Evolutionary conservation across 2,329 filamentous ascomycete species (phyloP).

Genomic region (Ustulina deusta): DNA sequence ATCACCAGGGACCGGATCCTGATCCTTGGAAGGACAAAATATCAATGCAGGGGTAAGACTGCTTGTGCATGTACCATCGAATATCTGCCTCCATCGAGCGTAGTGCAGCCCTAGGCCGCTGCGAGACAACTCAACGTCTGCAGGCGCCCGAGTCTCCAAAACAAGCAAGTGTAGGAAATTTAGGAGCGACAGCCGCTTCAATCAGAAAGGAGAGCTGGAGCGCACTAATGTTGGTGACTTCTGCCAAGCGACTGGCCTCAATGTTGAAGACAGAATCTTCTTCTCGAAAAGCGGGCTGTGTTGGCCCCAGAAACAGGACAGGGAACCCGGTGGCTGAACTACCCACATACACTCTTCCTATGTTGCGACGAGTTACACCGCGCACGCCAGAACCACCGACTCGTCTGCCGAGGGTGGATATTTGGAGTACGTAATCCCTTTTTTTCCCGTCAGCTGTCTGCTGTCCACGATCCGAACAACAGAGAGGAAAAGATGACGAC

Average conservation of each 20-base stretch:
- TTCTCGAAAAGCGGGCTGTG: conserved; percentile 3
- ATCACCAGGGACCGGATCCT: conserved; percentile 21
- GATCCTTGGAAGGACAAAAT: conserved; percentile 19
- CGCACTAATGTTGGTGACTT: conserved; percentile 26
- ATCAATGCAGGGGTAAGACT: conserved; percentile 32
- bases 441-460: background rate
- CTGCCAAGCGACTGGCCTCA: conserved; percentile 25
- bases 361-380: conserved; percentile 36
- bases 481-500: conserved; percentile 2
- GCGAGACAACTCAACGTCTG: conserved; percentile 37
- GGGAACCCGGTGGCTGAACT: conserved; percentile 7
- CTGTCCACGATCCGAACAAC: background rate
- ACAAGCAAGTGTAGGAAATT: conserved; percentile 29
- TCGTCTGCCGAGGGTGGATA: background rate
- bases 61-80: conserved; percentile 28
- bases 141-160: conserved; percentile 22
- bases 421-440: background rate
- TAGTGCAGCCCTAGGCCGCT: conserved; percentile 21
- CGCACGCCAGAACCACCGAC: conserved; percentile 22
- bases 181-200: conserved; percentile 24
- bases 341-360: conserved; percentile 15
- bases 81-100: conserved; percentile 21
- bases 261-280: conserved; percentile 9
- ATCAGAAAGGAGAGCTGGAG: conserved; percentile 30
- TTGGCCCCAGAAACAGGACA: conserved; percentile 18